These are phyloP conservation scores for Eucalyptus marginata DNA, from an alignment of 345 rosid genomes.

Conservation along the genomic window DNA sequence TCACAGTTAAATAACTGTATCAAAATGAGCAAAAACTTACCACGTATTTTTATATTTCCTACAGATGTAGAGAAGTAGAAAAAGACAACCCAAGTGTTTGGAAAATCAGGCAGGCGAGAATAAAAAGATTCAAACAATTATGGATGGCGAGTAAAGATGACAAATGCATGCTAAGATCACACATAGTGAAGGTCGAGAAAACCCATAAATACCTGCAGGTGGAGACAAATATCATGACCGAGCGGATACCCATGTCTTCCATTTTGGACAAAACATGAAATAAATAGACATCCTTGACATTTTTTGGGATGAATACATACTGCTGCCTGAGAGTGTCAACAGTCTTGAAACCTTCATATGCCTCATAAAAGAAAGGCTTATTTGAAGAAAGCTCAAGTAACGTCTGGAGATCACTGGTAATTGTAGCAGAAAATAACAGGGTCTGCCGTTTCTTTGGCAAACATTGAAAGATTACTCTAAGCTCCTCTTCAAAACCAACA, in stretches of 20 bases:
- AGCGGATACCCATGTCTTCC: slow-evolving; percentile 80
- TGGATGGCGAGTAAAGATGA: background rate
- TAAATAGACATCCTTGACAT: slow-evolving; percentile 82
- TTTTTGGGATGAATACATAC: slow-evolving; percentile 56
- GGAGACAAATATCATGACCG: slow-evolving; percentile 88
- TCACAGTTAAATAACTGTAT: background rate
- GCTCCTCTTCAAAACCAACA: slow-evolving; percentile 88
- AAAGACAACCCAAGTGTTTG: background rate
- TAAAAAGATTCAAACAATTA: background rate
- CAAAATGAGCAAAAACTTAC: background rate
- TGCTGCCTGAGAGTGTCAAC: slow-evolving; percentile 87
- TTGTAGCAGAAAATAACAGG: slow-evolving; percentile 86
- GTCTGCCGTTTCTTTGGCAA: slow-evolving; percentile 77
- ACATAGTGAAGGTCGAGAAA: background rate
- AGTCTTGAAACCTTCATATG: slow-evolving; percentile 82
- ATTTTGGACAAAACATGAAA: slow-evolving; percentile 62
- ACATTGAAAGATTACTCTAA: slow-evolving; percentile 53
- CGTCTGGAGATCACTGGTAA: slow-evolving; percentile 66
- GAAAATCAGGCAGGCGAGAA: background rate
- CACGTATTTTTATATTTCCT: background rate
- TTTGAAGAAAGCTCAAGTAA: slow-evolving; percentile 73
- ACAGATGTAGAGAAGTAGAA: background rate
- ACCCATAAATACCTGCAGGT: slow-evolving; percentile 64
- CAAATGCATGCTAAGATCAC: background rate
- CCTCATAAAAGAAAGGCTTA: slow-evolving; percentile 91